Conservation (phyloP, 2,329 filamentous ascomycete genomes). For the Apiospora rasikravindrae region DNA sequence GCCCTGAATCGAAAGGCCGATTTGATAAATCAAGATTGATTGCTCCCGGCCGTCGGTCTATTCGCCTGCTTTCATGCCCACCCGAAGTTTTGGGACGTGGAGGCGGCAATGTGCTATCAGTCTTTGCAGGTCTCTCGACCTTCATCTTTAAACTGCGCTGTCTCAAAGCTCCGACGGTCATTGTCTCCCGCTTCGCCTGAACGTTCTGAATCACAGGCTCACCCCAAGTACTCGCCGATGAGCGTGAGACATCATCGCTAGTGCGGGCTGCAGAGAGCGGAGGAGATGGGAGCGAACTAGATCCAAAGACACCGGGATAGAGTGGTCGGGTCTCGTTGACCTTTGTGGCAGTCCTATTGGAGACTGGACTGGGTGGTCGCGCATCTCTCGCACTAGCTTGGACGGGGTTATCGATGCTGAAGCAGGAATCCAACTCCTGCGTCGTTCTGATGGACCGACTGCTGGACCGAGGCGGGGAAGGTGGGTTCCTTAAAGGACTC, state of each 20-base stretch:
- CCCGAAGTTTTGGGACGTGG: conserved; percentile 32
- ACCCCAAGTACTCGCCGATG: conserved; percentile 35
- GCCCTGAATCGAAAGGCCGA: background rate
- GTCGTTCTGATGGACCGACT: conserved; percentile 31
- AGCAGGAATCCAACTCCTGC: conserved; percentile 25
- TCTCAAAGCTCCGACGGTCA: conserved; percentile 51
- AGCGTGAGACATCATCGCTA: conserved; percentile 43
- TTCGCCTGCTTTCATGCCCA: conserved; percentile 20
- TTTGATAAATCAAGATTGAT: conserved; percentile 24
- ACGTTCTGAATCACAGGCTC: conserved; percentile 54
- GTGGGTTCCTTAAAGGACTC: conserved; percentile 30
- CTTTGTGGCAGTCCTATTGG: conserved; percentile 25
- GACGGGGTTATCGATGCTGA: conserved; percentile 23
- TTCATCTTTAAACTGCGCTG: conserved; percentile 56
- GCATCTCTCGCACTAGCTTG: conserved; percentile 26
- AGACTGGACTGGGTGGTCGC: conserved; percentile 32
- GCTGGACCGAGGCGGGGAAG: conserved; percentile 43
- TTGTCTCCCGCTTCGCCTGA: conserved; percentile 55
- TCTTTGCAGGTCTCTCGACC: conserved; percentile 41
- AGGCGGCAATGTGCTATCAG: background rate
- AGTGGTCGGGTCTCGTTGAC: background rate
- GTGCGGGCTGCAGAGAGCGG: conserved; percentile 45
- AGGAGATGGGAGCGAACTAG: conserved; percentile 49
- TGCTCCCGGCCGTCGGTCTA: conserved; percentile 24
- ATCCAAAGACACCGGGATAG: conserved; percentile 33